Conservation (phyloP, 345 rosid genomes). For the Iberis pinnata region DNA sequence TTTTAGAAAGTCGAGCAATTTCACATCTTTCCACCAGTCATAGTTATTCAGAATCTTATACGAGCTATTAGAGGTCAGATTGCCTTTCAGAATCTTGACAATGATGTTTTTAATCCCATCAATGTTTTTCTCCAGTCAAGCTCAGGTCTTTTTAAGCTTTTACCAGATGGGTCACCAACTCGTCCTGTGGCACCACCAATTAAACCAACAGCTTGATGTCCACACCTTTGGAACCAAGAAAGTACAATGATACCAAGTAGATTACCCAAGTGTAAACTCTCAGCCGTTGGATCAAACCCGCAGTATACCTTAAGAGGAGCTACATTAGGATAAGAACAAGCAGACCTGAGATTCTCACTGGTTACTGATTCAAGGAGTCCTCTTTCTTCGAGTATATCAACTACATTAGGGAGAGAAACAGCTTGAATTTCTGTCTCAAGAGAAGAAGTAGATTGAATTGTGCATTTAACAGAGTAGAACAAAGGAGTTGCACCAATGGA, state of each 20-base stretch:
- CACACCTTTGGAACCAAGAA: slow-evolving; percentile 89
- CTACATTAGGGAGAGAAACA: slow-evolving; percentile 41
- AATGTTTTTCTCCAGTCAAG: slow-evolving; percentile 68
- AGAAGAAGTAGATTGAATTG: slow-evolving; percentile 29
- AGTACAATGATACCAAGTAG: slow-evolving; percentile 86
- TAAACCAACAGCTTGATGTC: slow-evolving; percentile 78
- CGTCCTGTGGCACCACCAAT: slow-evolving; percentile 94
- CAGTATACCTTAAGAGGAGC: slow-evolving; percentile 64
- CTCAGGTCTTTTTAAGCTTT: slow-evolving; percentile 84
- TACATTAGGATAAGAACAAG: slow-evolving; percentile 36
- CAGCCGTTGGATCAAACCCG: slow-evolving; percentile 96
- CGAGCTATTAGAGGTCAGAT: slow-evolving; percentile 13
- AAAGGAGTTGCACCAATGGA: slow-evolving; percentile 22
- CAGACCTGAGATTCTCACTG: slow-evolving; percentile 65
- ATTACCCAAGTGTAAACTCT: slow-evolving; percentile 87
- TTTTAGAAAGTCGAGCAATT: slow-evolving; percentile 68
- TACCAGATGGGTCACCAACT: slow-evolving; percentile 94
- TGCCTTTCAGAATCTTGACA: slow-evolving; percentile 37
- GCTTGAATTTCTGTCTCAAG: slow-evolving; percentile 30
- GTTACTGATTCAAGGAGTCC: slow-evolving; percentile 80
- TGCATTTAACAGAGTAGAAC: slow-evolving; percentile 36
- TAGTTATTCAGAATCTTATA: slow-evolving; percentile 66
- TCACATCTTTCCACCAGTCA: slow-evolving; percentile 94
- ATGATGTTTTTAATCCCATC: slow-evolving; percentile 45
- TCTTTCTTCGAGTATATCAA: slow-evolving; percentile 68